Evolutionary conservation across 2,329 filamentous ascomycete species (phyloP).

Genomic region (Colletotrichum limetticola): DNA sequence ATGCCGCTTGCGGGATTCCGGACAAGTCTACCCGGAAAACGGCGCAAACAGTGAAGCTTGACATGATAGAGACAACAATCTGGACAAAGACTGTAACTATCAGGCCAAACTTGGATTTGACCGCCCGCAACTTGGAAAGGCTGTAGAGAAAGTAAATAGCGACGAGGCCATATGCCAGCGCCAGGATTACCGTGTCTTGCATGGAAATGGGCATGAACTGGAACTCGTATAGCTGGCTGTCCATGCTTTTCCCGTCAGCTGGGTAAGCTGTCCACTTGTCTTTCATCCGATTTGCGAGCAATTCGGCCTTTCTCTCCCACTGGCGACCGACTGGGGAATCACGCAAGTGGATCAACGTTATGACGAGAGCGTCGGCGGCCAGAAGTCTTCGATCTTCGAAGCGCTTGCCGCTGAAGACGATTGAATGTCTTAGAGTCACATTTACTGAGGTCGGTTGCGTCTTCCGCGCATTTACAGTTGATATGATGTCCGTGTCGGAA

Average conservation of each 20-base stretch:
- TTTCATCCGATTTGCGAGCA: constrained; percentile 59
- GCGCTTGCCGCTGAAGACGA: constrained; percentile 84
- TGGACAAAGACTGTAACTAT: constrained; percentile 77
- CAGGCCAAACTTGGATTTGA: constrained; percentile 80
- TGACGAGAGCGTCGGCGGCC: constrained; percentile 81
- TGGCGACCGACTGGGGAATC: constrained; percentile 71
- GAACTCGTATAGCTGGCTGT: constrained; percentile 79
- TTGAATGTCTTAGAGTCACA: constrained; percentile 79
- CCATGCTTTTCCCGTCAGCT: constrained; percentile 60
- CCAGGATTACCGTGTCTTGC: constrained; percentile 72
- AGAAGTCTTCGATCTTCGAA: constrained; percentile 75
- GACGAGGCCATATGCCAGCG: constrained; percentile 72
- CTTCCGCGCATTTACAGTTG: constrained; percentile 75
- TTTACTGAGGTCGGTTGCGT: constrained; percentile 75
- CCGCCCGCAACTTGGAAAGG: constrained; percentile 75
- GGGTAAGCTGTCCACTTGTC: constrained; percentile 75
- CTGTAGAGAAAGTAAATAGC: constrained; percentile 73
- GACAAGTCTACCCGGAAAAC: constrained; percentile 80
- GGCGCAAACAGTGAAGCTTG: constrained; percentile 83
- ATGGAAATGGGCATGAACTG: constrained; percentile 79
- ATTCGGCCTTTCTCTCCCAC: constrained; percentile 71
- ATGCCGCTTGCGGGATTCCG: constrained; percentile 77
- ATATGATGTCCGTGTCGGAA: constrained; percentile 70
- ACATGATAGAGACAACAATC: constrained; percentile 77
- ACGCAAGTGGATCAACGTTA: constrained; percentile 77